phyloP scores from a whole-genome alignment of 1,284 basidiomycete species.

The Vanrija pseudolonga region DNA sequence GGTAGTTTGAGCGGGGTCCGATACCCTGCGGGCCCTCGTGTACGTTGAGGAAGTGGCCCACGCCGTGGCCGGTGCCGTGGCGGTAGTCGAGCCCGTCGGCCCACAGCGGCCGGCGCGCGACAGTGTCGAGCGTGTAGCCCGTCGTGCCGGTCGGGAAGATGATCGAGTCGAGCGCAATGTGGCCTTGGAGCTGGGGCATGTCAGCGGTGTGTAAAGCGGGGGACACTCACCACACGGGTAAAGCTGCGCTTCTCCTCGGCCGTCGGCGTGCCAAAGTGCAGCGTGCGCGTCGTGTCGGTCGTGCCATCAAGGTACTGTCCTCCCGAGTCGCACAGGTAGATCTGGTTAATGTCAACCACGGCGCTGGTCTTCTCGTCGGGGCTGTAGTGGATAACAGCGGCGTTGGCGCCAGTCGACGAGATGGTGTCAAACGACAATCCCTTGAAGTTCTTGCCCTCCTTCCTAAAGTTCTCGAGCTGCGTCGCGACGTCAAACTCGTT shows the following conservation, averaged over 20 bases:
- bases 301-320: constrained; percentile 86
- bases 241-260: constrained; percentile 81
- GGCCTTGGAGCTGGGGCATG: constrained; percentile 49
- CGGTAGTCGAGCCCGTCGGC: constrained; percentile 72
- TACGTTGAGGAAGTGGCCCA: constrained; percentile 88
- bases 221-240: constrained; percentile 64
- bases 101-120: constrained; percentile 83
- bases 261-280: constrained; percentile 86
- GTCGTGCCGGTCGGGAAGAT: constrained; percentile 86
- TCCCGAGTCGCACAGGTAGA: constrained; percentile 94
- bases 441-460: constrained; percentile 74
- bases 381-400: constrained; percentile 89
- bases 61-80: constrained; percentile 90
- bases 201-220: background rate
- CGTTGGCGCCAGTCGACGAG: constrained; percentile 82
- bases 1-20: constrained; percentile 64
- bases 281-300: constrained; percentile 88
- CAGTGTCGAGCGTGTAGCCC: constrained; percentile 59
- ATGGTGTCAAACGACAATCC: constrained; percentile 92
- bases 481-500: constrained; percentile 79
- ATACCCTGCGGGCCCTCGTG: constrained; percentile 92
- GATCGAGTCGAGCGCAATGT: constrained; percentile 59
- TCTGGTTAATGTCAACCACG: constrained; percentile 70
- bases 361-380: constrained; percentile 73
- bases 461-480: constrained; percentile 72